Percentiles rank a stretch among this genome's conserved stretches.
phyloP scores from a whole-genome alignment of 768 basidiomycete genomes.

The Hypholoma fasciculare region DNA sequence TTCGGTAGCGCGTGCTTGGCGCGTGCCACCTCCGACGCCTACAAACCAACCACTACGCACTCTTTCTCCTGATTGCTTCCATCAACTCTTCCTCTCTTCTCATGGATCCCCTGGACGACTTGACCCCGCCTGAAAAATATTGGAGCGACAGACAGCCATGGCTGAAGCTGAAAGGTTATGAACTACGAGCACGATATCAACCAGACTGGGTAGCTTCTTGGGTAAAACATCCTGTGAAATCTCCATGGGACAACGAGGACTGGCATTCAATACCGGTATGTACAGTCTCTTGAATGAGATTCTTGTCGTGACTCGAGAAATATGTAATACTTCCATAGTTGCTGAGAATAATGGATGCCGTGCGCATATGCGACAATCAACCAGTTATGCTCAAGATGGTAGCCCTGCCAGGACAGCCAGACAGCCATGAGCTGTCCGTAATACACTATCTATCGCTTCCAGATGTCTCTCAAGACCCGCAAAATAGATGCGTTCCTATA shows the following conservation, averaged over 20 bases:
- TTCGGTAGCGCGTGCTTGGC: too few species aligned
- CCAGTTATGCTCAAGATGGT: conserved; percentile 19
- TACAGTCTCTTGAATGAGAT: neutral
- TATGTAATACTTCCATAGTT: too few species aligned
- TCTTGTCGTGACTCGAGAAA: too few species aligned
- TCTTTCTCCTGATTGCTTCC: too few species aligned
- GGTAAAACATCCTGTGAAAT: conserved; percentile 1
- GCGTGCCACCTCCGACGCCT: too few species aligned
- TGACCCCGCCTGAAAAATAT: too few species aligned
- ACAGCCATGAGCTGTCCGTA: conserved; percentile 7
- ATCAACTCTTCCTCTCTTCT: too few species aligned
- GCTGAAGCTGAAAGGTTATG: conserved; percentile 7
- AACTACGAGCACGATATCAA: conserved; percentile 17
- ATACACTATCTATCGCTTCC: conserved; percentile 7
- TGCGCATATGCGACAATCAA: conserved; percentile 6
- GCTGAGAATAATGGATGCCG: conserved; percentile 14
- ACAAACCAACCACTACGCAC: too few species aligned
- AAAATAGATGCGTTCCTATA: conserved; percentile 15
- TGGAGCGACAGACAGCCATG: neutral
- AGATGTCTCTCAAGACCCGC: conserved; percentile 6
- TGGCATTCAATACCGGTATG: neutral
- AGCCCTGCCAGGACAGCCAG: neutral
- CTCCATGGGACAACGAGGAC: neutral
- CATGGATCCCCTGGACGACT: too few species aligned
- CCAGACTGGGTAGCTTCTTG: conserved; percentile 21